Conservation (phyloP, 306 rosid genomes). For the Lathyrus aphaca region DNA sequence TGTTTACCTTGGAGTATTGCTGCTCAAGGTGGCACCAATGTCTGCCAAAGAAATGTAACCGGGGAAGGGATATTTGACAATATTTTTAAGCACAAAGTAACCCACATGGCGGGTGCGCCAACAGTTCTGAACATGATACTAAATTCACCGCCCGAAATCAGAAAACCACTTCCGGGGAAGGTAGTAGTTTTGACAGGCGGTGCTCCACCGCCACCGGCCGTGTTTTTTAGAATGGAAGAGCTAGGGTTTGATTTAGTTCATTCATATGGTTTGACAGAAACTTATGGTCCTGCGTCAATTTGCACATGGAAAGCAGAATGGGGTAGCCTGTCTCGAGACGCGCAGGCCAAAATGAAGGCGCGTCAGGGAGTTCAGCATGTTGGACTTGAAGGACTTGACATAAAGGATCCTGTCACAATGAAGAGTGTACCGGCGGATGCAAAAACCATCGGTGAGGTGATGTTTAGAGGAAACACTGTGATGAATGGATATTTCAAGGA, state of each 20-base stretch:
- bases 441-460: conserved; percentile 83
- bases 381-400: conserved; percentile 68
- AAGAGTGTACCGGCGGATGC: conserved; percentile 79
- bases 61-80: conserved; percentile 61
- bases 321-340: conserved; percentile 59
- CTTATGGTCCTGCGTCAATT: conserved; percentile 75
- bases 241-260: conserved; percentile 67
- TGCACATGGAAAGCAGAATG: conserved; percentile 86
- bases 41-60: conserved; percentile 72
- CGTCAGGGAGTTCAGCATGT: conserved; percentile 85
- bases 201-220: conserved; percentile 76
- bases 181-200: conserved; percentile 74
- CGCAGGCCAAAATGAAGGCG: conserved; percentile 65
- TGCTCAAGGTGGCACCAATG: conserved; percentile 89
- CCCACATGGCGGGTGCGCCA: conserved; percentile 84
- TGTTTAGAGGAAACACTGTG: conserved; percentile 85
- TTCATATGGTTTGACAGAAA: conserved; percentile 86
- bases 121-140: conserved; percentile 71
- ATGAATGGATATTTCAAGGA: conserved; percentile 87
- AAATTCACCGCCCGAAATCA: conserved; percentile 56
- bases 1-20: conserved; percentile 87
- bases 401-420: conserved; percentile 79
- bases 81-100: conserved; percentile 61
- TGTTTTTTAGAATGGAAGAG: conserved; percentile 67
- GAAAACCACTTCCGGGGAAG: conserved; percentile 59